Percentiles rank a stretch among this genome's conserved stretches.
Conservation (phyloP, 257 asterid genomes). For the Solanum infundibuliforme region DNA sequence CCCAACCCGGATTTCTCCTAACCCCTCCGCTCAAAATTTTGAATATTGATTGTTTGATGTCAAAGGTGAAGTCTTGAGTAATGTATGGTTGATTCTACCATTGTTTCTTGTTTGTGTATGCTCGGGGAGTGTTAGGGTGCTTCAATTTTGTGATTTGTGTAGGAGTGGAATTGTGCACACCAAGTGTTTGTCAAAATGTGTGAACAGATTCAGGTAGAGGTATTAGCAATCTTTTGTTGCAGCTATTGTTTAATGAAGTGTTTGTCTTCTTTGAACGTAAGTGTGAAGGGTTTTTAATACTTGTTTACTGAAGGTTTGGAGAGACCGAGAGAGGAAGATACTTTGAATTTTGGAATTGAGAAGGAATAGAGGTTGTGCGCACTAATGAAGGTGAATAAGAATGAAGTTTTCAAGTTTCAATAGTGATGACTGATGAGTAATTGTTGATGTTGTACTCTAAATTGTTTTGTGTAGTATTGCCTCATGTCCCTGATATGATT, state of each 20-base stretch:
- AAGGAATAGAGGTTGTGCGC: not conserved
- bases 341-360: not conserved
- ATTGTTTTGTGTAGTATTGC: not conserved
- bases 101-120: not conserved
- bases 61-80: not conserved
- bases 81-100: not conserved
- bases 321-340: not conserved
- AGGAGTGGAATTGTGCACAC: not conserved
- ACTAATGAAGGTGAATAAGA: not conserved
- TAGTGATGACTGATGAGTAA: not conserved
- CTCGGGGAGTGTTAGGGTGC: not conserved
- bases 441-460: not conserved
- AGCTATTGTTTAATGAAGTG: not conserved
- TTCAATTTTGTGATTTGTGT: not conserved
- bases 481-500: not conserved
- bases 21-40: not conserved
- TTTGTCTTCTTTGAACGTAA: not conserved
- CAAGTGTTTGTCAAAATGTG: not conserved
- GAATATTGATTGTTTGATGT: not conserved
- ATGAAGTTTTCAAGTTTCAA: not conserved
- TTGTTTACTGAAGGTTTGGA: not conserved
- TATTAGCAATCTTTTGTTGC: not conserved
- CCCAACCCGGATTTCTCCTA: not conserved
- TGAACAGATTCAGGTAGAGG: not conserved
- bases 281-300: not conserved